Evolutionary conservation across 305 asterid genomes (phyloP).

Genomic region (Rubia balearica): DNA sequence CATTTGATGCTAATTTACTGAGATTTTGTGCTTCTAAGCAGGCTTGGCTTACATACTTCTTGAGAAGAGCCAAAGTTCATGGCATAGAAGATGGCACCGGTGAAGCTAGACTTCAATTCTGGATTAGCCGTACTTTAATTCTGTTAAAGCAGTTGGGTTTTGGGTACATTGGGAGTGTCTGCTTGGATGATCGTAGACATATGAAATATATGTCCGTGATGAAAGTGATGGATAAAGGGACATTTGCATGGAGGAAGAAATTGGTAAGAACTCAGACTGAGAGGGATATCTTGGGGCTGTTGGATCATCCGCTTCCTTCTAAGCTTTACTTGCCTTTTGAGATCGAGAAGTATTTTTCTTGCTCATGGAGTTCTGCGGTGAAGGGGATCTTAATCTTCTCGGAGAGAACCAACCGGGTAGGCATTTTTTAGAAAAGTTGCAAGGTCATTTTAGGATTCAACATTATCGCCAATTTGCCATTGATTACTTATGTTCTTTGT

Average conservation of each 20-base stretch:
- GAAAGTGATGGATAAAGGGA: conserved; percentile 88
- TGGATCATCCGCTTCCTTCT: conserved; percentile 92
- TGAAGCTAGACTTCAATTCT: conserved; percentile 75
- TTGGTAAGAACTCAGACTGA: conserved; percentile 82
- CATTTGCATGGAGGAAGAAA: conserved; percentile 74
- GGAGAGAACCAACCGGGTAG: conserved; percentile 81
- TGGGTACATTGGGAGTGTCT: no score
- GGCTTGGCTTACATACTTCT: conserved; percentile 99
- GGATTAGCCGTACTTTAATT: conserved; percentile 91
- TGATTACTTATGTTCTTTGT: no score
- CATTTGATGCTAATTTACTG: neutral
- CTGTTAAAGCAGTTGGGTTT: no score
- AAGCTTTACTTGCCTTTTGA: conserved; percentile 83
- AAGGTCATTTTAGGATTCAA: conserved; percentile 37
- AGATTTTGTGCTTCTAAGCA: conserved; percentile 17
- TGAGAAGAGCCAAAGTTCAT: conserved; percentile 96
- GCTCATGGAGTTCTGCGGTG: conserved; percentile 92
- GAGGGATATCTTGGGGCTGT: conserved; percentile 67
- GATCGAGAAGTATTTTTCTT: conserved; percentile 76
- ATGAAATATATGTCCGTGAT: conserved; percentile 56
- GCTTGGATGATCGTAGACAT: conserved; percentile 80
- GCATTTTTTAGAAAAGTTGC: conserved; percentile 85
- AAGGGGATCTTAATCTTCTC: conserved; percentile 89
- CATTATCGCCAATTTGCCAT: no score
- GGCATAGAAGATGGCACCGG: conserved; percentile 93